Evolutionary conservation across 352 stramenopile species (phyloP).

Genomic region (Pythium phragmitis): DNA sequence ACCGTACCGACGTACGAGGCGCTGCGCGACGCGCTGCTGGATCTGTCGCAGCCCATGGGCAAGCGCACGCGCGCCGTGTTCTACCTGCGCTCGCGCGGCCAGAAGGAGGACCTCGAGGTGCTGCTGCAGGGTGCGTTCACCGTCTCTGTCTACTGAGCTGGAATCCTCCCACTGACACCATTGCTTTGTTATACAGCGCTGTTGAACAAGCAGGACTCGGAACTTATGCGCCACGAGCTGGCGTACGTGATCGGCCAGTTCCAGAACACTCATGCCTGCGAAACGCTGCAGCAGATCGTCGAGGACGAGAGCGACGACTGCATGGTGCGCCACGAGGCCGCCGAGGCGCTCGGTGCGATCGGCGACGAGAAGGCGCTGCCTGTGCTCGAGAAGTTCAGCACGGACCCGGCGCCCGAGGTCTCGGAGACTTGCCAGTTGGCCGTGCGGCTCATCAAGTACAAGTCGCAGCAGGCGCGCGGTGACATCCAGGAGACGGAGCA

Average conservation of each 20-base stretch:
- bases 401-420: conserved; percentile 88
- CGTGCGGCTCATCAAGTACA: conserved; percentile 92
- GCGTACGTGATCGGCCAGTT: conserved; percentile 99
- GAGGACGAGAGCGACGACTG: conserved; percentile 86
- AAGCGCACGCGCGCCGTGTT: conserved; percentile 93
- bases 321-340: conserved; percentile 93
- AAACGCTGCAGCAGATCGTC: conserved; percentile 75
- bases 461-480: conserved; percentile 54
- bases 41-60: conserved; percentile 79
- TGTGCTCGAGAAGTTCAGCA: conserved; percentile 84
- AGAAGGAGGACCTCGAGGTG: conserved; percentile 72
- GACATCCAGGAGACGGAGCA: conserved; percentile 55
- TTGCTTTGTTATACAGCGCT: conserved; percentile 43
- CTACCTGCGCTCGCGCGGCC: conserved; percentile 84
- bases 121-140: conserved; percentile 48
- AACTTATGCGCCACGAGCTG: conserved; percentile 97
- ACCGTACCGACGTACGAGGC: conserved; percentile 57
- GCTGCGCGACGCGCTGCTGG: conserved; percentile 61
- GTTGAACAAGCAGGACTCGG: conserved; percentile 84
- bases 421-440: conserved; percentile 95
- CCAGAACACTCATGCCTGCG: conserved; percentile 85
- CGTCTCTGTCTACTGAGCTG: background rate
- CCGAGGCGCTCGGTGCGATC: conserved; percentile 97
- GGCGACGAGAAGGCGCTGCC: conserved; percentile 74
- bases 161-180: background rate